These are phyloP conservation scores for Ustilago trichophora DNA, from an alignment of 1,284 basidiomycete species.

Conservation along the genomic window DNA sequence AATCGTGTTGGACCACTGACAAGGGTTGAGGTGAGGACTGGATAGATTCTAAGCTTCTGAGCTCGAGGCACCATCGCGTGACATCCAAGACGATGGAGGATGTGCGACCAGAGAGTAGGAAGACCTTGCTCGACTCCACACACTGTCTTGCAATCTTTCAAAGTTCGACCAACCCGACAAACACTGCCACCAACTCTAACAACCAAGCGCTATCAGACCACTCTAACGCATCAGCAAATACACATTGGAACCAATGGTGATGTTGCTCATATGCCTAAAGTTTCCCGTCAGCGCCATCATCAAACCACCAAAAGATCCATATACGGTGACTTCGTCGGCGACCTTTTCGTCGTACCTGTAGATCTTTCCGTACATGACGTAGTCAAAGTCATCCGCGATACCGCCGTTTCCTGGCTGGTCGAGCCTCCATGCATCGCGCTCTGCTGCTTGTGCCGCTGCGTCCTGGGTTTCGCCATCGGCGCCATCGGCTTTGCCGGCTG, in stretches of 20 bases:
- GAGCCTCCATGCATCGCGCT: conserved; percentile 84
- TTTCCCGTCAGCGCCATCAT: conserved; percentile 93
- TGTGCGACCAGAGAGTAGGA: too few relatives aligned
- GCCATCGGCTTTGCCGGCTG: conserved; percentile 67
- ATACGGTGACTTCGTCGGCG: conserved; percentile 86
- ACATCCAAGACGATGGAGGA: too few relatives aligned
- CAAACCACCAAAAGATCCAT: conserved; percentile 95
- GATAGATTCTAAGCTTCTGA: too few relatives aligned
- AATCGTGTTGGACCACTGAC: too few relatives aligned
- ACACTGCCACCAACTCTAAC: too few relatives aligned
- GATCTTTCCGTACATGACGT: conserved; percentile 99
- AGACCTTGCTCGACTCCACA: too few relatives aligned
- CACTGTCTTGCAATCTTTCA: too few relatives aligned
- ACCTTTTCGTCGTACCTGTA: conserved; percentile 94
- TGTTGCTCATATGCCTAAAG: conserved; percentile 88
- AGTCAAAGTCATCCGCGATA: conserved; percentile 94
- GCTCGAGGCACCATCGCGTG: too few relatives aligned
- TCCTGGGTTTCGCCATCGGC: conserved; percentile 33
- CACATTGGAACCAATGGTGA: conserved; percentile 91
- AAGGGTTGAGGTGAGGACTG: too few relatives aligned
- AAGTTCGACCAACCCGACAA: too few relatives aligned
- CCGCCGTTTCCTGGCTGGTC: conserved; percentile 85
- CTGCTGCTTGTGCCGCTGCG: conserved; percentile 47
- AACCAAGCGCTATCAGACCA: too few relatives aligned
- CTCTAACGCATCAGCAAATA: conserved; percentile 81